Base-by-base conservation (phyloP, 305 asterid species). In the Withania somnifera region DNA sequence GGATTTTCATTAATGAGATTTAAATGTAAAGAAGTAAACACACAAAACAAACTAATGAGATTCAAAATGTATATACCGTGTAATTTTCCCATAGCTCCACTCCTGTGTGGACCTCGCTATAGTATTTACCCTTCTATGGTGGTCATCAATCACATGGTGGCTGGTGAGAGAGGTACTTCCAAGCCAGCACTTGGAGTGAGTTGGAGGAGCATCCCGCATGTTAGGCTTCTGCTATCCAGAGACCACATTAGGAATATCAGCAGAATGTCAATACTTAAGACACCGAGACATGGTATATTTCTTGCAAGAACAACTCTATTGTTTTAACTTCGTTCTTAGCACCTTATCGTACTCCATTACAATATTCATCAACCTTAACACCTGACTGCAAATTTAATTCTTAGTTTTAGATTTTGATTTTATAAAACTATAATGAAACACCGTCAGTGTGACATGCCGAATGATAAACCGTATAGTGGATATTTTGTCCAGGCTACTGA, bases 141-240 rank as follows among this genome's bases (percentile, higher is more conserved):
- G 98, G 90, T 92, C 80, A 95, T 97, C 10, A 95, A 95, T 87
- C 98, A 95, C 87, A 91, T 89, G 94, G 98, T 95, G 83, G 96
- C 87, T 15, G 95, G 97, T 54, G 97, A 92, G 85, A 92, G 86
- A 80, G 95, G 98, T 82, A 42, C 28, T 36, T 79, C 87, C n/a
- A 95, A 95, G 88, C 97, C 98, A 38, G 98, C 98, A 22, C 86
- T 95, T 38, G 98, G 98, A 69, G 97, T 91, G 89, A 92, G 95
- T 77, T 95, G 98, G 98, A 95, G 94, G 91, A 88, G 89, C 88
- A 87, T 93, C 77, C 97, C 98, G 38, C 98, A 95, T 79, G 91
- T 88, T 81, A 89, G 98, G 83, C 93, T 95, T 81, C 81, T 88
- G 89, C 77, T 93, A 66, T 90, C 97, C 40, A 86, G 80, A 67